These are phyloP conservation scores for Hirschfeldia incana DNA, from an alignment of 345 rosid genomes.

Conservation along the genomic window DNA sequence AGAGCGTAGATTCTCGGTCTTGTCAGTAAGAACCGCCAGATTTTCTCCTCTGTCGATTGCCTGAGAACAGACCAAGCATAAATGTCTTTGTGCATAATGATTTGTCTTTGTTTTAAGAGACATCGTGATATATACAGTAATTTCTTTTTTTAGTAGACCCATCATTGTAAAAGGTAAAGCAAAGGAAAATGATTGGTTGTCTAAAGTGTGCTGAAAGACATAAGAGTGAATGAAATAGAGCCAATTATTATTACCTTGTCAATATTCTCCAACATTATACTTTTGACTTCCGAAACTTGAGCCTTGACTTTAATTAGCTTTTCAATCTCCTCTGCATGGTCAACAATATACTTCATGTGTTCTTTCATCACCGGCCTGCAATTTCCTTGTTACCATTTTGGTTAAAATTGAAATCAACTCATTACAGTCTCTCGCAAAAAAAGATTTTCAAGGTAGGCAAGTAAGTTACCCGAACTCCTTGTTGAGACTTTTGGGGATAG, in stretches of 20 bases:
- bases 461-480: constrained; percentile 87
- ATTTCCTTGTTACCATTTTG: neutral
- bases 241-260: constrained; percentile 60
- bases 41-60: constrained; percentile 83
- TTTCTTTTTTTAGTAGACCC: neutral
- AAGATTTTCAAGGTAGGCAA: neutral
- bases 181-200: constrained; percentile 20
- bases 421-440: neutral
- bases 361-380: constrained; percentile 90
- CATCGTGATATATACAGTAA: neutral
- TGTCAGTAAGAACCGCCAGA: constrained; percentile 63
- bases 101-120: neutral
- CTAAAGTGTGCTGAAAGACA: constrained; percentile 26
- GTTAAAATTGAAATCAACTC: neutral
- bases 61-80: constrained; percentile 43
- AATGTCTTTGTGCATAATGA: neutral
- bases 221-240: constrained; percentile 10
- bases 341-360: constrained; percentile 92
- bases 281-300: constrained; percentile 97
- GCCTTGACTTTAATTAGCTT: constrained; percentile 93
- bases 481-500: constrained; percentile 85
- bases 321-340: constrained; percentile 95
- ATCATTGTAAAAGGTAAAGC: neutral
- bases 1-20: constrained; percentile 73
- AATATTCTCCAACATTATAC: constrained; percentile 90